Evolutionary conservation across 2,329 filamentous ascomycete genomes (phyloP), one percentile per base, ranked within the genome.

Genomic region (Paraconiothyrium brasiliense): DNA sequence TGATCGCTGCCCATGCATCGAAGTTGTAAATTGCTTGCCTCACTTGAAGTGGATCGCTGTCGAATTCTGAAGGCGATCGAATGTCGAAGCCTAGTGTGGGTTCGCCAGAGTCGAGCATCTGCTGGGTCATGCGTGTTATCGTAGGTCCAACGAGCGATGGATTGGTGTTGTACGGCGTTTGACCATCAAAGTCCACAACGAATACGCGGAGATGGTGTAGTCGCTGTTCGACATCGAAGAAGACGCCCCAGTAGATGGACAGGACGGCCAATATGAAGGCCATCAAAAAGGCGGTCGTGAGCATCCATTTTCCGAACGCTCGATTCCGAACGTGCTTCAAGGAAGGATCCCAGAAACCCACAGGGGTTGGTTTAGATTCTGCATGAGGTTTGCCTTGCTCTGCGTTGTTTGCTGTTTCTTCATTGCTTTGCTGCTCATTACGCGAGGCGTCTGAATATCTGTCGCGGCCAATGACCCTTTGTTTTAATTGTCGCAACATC

Each of bases 111-210:
- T 76, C 71, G 32, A 83, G 64, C 54, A 84, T 76, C n/a, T 82
- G 66, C 43, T 83, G 71, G 0, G 82, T 83, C 0, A 84, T 72
- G 34, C 83, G 69, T 1, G 80, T 81, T 11, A 89, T 81, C 0
- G 81, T 75, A 0, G 86, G 86, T 0, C 88, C 88, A n/a, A 90
- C 81, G 2, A 90, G 68, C 0, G 87, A 82, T 20, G 79, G 71
- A 4, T 78, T 76, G 39, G 79, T 80, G 64, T 80, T 70, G 63
- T 85, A 88, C 1, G 86, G 86, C 1, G 84, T 78, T 49, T 82
- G 81, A 4, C 84, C 85, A 70, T 91, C 88, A 65, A 90, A 89
- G 71, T 90, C 86, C 32, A 90, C 87, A 1, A 90, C 83, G 62
- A 85, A 84, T 9, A 90, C 80, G 3, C 79, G 2, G 76, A 77